Base-by-base conservation (phyloP, 2,329 filamentous ascomycete species). In the Talaromyces piceae region DNA sequence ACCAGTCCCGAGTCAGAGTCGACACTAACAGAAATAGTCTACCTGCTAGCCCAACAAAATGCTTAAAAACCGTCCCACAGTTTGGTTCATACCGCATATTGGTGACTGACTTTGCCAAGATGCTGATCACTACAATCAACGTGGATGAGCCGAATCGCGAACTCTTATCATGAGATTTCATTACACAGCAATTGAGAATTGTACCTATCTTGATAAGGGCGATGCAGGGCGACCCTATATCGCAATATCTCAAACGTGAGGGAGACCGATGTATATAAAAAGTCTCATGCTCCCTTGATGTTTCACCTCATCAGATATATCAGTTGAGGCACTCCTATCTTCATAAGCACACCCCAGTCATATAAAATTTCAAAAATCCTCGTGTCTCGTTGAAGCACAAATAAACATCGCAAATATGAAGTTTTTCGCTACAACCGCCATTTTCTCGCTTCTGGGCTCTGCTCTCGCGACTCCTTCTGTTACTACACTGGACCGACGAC, bases 381-480 rank as follows among this genome's bases (percentile, higher is more conserved):
- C 13, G 7, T 13, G 7, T 30, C 7, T 7, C 28, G 7, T 30
- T 30, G 28, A 7, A 30, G n/a, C 33, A 26, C 20, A 26, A 43
- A 23, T 12, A 43, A 43, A 25, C n/a, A n/a, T n/a, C n/a, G n/a
- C n/a, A n/a, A n/a, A n/a, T n/a, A 43, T 43, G 39, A 43, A 43
- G 39, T 43, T 43, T 22, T 43, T 43, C 39, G 39, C 39, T 16
- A 4, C 39, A 23, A 43, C 20, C 20, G 22, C 23, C 23, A 16
- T 25, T 5, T 43, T 43, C 20, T 43, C 39, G 6, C 39, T 43
- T 22, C 8, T 43, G 20, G 39, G 39, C 18, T 18, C 39, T 13
- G 25, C 39, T 3, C 20, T 43, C 20, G 39, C 39, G 12, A 22
- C 39, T 22, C 39, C 39, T n/a, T n/a, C 39, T 13, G 4, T 18